Evolutionary conservation across 768 basidiomycete species (phyloP), one percentile per base, ranked within the genome.

Genomic region (Chalciporus pseudorubinellus): DNA sequence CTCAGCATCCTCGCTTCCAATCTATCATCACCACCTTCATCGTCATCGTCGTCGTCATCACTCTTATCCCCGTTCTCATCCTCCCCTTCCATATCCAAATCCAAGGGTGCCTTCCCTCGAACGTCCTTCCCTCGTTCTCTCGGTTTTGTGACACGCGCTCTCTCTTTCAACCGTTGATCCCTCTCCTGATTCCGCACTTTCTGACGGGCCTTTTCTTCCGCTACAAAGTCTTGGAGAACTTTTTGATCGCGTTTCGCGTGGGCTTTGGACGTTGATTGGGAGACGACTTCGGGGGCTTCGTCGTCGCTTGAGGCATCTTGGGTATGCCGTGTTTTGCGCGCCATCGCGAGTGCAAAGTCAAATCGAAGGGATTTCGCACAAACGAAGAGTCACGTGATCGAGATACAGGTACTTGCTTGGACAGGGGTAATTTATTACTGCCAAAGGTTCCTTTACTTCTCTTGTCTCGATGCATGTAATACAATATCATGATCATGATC

Each of bases 161-260:
- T 66, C 51, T 75, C 78, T 65, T 84, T 84, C 60, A 81, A 51
- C 33, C 67, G 74, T 42, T 65, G 61, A 59, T 84, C 83, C 54
- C 69, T 62, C 49, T 75, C 75, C 47, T 77, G 66, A 59, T 82
- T 82, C 46, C 67, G 65, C 21, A 69, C 69, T 59, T 75, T 79
- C 56, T 60, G 66, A 56, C 72, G 77, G 38, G 66, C 71, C 38
- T 72, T 73, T 59, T 73, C 73, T 7, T 63, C 68, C 8, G 58
- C 65, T 31, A 73, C 64, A 19, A 72, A 73, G 44, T 71, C 61
- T 51, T 66, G 65, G 1, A 77, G 55, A 5, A 69, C 69, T n/a
- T 68, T 66, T 22, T 73, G 66, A 43, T 66, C 64, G 36, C 67
- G 70, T 52, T 72, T 68, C 8, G 66, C 73, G 12, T 67, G 56